Evolutionary conservation across 1,284 basidiomycete species (phyloP).

Genomic region (Trametes versicolor): DNA sequence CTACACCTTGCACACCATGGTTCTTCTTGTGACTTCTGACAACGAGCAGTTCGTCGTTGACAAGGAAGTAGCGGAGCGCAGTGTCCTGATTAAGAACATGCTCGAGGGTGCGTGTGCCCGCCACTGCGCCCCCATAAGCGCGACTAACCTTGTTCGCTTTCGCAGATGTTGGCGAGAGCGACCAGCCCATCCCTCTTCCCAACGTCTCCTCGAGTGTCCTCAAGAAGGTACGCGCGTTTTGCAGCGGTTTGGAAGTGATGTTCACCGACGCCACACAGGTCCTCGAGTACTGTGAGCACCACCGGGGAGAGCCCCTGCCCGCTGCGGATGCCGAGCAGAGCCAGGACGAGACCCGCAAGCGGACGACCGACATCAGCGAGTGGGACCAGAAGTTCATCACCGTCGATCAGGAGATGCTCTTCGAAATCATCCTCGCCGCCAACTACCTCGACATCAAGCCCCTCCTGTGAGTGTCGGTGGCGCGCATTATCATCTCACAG

Average conservation of each 20-base stretch:
- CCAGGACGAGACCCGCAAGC: conserved; percentile 95
- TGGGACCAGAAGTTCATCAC: conserved; percentile 99
- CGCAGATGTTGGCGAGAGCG: conserved; percentile 91
- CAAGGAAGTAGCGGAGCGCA: conserved; percentile 94
- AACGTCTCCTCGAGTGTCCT: conserved; percentile 97
- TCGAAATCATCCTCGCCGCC: conserved; percentile 99
- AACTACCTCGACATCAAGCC: conserved; percentile 99
- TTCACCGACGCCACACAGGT: conserved; percentile 63
- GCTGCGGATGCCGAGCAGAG: conserved; percentile 81
- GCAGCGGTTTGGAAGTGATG: conserved; percentile 5
- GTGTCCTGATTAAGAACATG: conserved; percentile 99
- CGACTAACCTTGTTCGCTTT: conserved; percentile 15
- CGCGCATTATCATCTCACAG: background rate
- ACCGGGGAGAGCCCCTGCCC: conserved; percentile 96
- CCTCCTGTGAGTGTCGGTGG: conserved; percentile 75
- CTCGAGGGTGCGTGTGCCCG: conserved; percentile 81
- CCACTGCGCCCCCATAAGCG: background rate
- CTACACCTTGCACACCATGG: conserved; percentile 60
- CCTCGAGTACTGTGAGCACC: conserved; percentile 99
- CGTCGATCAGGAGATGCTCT: conserved; percentile 97
- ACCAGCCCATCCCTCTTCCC: conserved; percentile 94
- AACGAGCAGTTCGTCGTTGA: conserved; percentile 96
- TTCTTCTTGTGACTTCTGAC: conserved; percentile 90
- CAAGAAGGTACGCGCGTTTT: conserved; percentile 80
- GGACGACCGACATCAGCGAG: conserved; percentile 97